These are phyloP conservation scores for Pseudocercospora pini-densiflorae DNA, from an alignment of 2,329 filamentous ascomycete genomes.

Conservation along the genomic window DNA sequence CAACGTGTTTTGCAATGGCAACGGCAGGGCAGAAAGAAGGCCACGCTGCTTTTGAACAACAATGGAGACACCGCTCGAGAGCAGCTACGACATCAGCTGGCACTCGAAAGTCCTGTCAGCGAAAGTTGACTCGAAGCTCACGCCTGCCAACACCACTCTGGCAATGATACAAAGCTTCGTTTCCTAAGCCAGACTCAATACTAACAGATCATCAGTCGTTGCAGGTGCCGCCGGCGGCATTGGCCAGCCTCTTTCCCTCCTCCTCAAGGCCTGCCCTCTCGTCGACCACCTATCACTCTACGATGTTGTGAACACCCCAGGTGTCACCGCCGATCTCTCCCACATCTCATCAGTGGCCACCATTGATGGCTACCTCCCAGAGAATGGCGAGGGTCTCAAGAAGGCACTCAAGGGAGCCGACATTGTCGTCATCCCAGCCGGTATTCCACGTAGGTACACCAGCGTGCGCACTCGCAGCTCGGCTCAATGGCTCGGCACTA, in stretches of 20 bases:
- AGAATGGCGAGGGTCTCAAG: slow-evolving; percentile 77
- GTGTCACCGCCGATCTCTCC: slow-evolving; percentile 93
- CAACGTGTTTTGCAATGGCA: slow-evolving; percentile 1
- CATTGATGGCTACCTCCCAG: slow-evolving; percentile 85
- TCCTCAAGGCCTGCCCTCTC: slow-evolving; percentile 87
- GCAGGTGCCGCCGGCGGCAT: slow-evolving; percentile 98
- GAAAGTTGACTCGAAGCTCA: background rate
- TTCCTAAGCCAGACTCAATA: background rate
- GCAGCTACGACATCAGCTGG: background rate
- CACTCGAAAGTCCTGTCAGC: background rate
- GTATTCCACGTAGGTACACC: slow-evolving; percentile 77
- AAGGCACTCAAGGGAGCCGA: slow-evolving; percentile 89
- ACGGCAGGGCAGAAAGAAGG: background rate
- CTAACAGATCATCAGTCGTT: slow-evolving; percentile 60
- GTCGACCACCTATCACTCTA: slow-evolving; percentile 94
- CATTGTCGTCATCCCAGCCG: slow-evolving; percentile 95
- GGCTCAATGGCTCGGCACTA: slow-evolving; percentile 8
- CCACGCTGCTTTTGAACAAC: background rate
- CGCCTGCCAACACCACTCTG: background rate
- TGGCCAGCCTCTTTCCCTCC: slow-evolving; percentile 97
- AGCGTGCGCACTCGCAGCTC: background rate
- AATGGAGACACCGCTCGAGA: background rate
- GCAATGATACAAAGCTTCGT: background rate
- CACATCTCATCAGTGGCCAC: slow-evolving; percentile 94
- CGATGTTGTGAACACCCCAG: slow-evolving; percentile 99